Evolutionary conservation across 768 basidiomycete genomes (phyloP).

Genomic region (Rhizopogon vinicolor): DNA sequence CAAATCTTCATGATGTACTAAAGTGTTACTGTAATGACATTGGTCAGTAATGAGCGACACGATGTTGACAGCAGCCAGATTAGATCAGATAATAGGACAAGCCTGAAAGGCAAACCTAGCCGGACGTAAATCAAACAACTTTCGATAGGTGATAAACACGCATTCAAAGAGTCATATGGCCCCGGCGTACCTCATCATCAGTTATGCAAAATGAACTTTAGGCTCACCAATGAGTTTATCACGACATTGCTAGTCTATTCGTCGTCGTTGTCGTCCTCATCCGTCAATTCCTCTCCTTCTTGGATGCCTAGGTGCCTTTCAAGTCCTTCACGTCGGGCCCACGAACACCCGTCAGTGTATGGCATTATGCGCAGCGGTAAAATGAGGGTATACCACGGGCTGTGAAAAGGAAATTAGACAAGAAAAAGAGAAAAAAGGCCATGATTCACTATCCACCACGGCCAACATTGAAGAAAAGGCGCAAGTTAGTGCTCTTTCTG

Average conservation of each 20-base stretch:
- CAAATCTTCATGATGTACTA: background rate
- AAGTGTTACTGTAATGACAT: background rate
- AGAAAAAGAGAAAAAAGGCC: background rate
- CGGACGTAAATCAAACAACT: conserved; percentile 60
- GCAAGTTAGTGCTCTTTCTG: conserved; percentile 62
- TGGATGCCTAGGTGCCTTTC: conserved; percentile 56
- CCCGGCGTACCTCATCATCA: conserved; percentile 66
- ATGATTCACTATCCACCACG: conserved; percentile 71
- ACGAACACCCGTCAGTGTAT: conserved; percentile 78
- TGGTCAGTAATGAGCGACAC: background rate
- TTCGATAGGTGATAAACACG: conserved; percentile 34
- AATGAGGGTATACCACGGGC: conserved; percentile 75
- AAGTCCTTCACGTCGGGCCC: conserved; percentile 69
- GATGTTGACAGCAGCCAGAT: background rate
- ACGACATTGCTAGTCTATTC: conserved; percentile 13
- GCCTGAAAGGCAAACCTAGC: conserved; percentile 27
- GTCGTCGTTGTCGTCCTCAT: conserved; percentile 58
- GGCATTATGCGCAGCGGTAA: conserved; percentile 78
- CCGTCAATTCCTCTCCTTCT: conserved; percentile 85
- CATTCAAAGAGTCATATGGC: conserved; percentile 76
- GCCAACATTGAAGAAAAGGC: conserved; percentile 86
- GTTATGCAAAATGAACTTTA: background rate
- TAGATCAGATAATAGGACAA: background rate
- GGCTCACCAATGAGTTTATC: conserved; percentile 6
- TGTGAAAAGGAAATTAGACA: conserved; percentile 22